A percentile compares a stretch with the other conserved stretches of the same genome.
Evolutionary conservation across 768 basidiomycete species (phyloP).

Genomic region (Auricularia sp.): DNA sequence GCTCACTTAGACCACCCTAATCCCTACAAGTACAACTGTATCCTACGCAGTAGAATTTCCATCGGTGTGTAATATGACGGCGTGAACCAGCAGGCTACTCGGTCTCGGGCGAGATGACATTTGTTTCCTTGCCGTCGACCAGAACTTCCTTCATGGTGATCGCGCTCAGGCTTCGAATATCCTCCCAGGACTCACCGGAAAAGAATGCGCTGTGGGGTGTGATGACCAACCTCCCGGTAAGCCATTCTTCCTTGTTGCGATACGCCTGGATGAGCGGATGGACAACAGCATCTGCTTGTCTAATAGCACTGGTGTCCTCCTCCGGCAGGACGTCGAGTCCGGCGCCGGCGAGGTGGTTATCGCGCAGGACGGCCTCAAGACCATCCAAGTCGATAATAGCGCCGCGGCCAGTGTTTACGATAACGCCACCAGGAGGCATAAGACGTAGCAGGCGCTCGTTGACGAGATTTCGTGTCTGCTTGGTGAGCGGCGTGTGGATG

Average conservation of each 20-base stretch:
- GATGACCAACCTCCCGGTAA: constrained; percentile 9
- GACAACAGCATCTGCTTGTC: constrained; percentile 4
- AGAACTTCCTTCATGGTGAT: constrained; percentile 10
- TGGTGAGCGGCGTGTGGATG: constrained; percentile 12
- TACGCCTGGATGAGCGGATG: constrained; percentile 13
- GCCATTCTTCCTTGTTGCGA: constrained; percentile 11
- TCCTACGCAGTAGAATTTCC: background rate
- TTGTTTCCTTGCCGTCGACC: constrained; percentile 29
- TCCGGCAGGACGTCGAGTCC: constrained; percentile 13
- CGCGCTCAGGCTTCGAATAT: constrained; percentile 9
- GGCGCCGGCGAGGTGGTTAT: constrained; percentile 10
- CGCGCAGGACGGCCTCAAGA: constrained; percentile 8
- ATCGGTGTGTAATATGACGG: too few relatives aligned
- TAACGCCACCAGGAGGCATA: constrained; percentile 5
- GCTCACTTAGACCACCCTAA: constrained; percentile 7
- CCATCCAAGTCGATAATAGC: constrained; percentile 11
- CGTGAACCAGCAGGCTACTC: background rate
- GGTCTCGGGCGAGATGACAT: constrained; percentile 23
- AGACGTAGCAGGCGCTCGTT: constrained; percentile 6
- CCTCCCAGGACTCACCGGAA: constrained; percentile 8
- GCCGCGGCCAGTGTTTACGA: constrained; percentile 14
- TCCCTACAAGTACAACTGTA: background rate
- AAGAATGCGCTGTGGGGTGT: constrained; percentile 13
- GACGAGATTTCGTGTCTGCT: constrained; percentile 9
- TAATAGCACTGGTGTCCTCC: constrained; percentile 3